These are phyloP conservation scores for Kuraishia floccosa DNA, from an alignment of 805 yeast genomes.

Conservation along the genomic window DNA sequence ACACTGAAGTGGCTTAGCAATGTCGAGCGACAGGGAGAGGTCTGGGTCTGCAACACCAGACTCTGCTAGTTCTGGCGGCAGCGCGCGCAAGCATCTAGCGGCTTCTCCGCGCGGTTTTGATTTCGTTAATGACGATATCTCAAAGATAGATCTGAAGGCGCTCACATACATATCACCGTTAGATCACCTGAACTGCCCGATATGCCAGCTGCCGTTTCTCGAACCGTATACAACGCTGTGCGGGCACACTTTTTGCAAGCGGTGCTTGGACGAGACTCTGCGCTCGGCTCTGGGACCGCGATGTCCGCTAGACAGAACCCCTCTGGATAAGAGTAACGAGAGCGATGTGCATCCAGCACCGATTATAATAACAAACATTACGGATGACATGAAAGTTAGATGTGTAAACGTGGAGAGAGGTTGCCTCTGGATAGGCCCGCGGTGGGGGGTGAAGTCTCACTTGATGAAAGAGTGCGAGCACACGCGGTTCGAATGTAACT, in stretches of 20 bases:
- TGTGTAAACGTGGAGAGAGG: constrained; percentile 45
- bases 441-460: constrained; percentile 50
- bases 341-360: constrained; percentile 38
- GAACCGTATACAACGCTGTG: constrained; percentile 53
- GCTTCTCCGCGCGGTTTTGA: constrained; percentile 3
- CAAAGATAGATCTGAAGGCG: constrained; percentile 12
- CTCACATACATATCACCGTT: constrained; percentile 12
- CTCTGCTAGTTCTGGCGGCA: no score
- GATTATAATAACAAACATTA: constrained; percentile 41
- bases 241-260: constrained; percentile 58
- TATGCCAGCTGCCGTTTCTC: constrained; percentile 56
- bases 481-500: constrained; percentile 24
- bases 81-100: no score
- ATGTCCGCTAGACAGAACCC: constrained; percentile 56
- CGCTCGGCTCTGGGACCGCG: constrained; percentile 21
- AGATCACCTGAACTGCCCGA: constrained; percentile 37
- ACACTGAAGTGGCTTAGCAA: no score
- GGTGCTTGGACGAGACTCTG: constrained; percentile 37
- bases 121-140: not conserved
- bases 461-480: constrained; percentile 24
- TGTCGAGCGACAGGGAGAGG: no score
- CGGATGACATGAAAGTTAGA: constrained; percentile 46
- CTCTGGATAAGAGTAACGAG: constrained; percentile 13
- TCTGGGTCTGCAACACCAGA: no score
- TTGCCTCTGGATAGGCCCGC: constrained; percentile 42